These are phyloP conservation scores for Hypoxylon trugodes DNA, from an alignment of 495 filamentous ascomycete species.

Conservation along the genomic window DNA sequence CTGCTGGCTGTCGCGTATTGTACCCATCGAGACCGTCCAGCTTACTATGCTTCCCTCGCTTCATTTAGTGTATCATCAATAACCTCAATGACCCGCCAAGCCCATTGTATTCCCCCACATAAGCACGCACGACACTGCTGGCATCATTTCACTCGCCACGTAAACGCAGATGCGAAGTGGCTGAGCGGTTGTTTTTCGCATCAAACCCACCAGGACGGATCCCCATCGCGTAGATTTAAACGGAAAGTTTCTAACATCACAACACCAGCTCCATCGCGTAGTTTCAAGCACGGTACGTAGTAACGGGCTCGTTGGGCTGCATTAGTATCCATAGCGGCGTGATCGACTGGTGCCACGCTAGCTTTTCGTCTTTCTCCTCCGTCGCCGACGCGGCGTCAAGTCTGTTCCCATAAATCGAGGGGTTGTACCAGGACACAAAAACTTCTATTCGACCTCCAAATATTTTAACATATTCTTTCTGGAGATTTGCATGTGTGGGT, in stretches of 20 bases:
- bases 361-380: conserved; percentile 15
- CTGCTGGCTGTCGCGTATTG: conserved; percentile 5
- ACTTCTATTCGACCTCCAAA: conserved; percentile 6
- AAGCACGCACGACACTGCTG: conserved; percentile 14
- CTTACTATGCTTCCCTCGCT: background rate
- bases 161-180: conserved; percentile 17
- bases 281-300: conserved; percentile 13
- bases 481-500: conserved; percentile 11
- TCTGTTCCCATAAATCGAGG: conserved; percentile 39
- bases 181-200: conserved; percentile 4
- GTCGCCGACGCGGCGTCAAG: conserved; percentile 18
- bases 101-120: conserved; percentile 16
- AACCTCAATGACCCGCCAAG: conserved; percentile 2
- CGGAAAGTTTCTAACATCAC: conserved; percentile 1
- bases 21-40: background rate
- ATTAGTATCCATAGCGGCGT: conserved; percentile 24
- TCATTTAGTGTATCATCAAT: conserved; percentile 1
- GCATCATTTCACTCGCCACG: conserved; percentile 24
- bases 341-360: conserved; percentile 38
- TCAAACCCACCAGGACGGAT: conserved; percentile 9
- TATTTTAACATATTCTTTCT: conserved; percentile 6
- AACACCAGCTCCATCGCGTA: conserved; percentile 29
- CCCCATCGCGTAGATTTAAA: conserved; percentile 17
- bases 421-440: conserved; percentile 3
- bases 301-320: conserved; percentile 18